phyloP scores from a whole-genome alignment of 257 asterid species.

The Nicotiana attenuata region DNA sequence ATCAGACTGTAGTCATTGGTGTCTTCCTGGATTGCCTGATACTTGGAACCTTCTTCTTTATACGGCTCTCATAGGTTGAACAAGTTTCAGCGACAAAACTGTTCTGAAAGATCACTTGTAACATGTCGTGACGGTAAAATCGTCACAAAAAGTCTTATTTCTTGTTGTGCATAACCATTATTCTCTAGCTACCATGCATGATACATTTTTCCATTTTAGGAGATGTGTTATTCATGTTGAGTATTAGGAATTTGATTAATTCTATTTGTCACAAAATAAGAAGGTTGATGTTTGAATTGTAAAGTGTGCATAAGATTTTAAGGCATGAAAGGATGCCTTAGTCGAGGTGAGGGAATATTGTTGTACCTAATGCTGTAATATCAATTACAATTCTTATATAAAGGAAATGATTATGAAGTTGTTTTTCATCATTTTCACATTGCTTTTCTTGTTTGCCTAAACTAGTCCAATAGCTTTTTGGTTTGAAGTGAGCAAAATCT shows the following conservation, averaged over 20 bases:
- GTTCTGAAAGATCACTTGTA: background rate
- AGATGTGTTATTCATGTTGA: background rate
- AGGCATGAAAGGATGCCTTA: background rate
- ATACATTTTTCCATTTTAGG: background rate
- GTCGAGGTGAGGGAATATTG: background rate
- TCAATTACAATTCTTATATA: too few relatives aligned
- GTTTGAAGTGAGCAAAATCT: too few relatives aligned
- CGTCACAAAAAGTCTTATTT: background rate
- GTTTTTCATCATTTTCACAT: too few relatives aligned
- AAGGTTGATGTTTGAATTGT: background rate
- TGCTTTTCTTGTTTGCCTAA: too few relatives aligned
- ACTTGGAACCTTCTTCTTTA: slow-evolving; percentile 84
- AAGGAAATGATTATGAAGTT: too few relatives aligned
- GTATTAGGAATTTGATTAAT: background rate
- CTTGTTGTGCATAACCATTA: background rate
- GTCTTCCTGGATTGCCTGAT: slow-evolving; percentile 94
- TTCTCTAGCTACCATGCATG: background rate
- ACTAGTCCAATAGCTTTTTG: too few relatives aligned
- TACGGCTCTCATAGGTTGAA: slow-evolving; percentile 31
- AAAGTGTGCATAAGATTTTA: background rate
- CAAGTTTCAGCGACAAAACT: background rate
- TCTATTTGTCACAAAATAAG: background rate
- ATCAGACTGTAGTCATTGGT: slow-evolving; percentile 96
- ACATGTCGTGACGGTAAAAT: background rate
- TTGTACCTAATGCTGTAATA: too few relatives aligned